A percentile compares a stretch with the other conserved stretches of the same genome.
Evolutionary conservation across 768 basidiomycete species (phyloP).

Genomic region (Boletus reticulatus): DNA sequence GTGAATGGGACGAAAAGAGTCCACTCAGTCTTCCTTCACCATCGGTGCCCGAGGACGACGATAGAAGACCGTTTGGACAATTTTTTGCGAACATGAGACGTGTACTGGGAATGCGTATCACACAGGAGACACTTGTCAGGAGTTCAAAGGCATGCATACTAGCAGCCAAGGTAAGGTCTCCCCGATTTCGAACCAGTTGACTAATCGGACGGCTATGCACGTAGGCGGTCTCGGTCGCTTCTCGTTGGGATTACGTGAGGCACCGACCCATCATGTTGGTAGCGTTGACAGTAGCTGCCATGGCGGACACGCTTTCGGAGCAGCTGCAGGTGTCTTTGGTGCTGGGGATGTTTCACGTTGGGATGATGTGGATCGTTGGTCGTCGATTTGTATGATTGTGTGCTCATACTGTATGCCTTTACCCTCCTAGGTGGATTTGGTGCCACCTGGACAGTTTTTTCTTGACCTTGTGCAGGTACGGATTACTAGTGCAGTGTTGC

Average conservation of each 20-base stretch:
- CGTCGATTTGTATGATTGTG: neutral
- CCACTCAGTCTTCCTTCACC: constrained; percentile 17
- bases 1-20: constrained; percentile 10
- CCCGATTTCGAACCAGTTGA: neutral
- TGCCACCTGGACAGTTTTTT: too few species aligned
- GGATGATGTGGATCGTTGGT: constrained; percentile 19
- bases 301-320: constrained; percentile 48
- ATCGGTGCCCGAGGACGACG: neutral
- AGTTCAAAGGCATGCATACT: constrained; percentile 37
- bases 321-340: constrained; percentile 35
- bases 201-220: neutral
- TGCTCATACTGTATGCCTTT: neutral
- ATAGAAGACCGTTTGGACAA: neutral
- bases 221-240: constrained; percentile 26
- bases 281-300: constrained; percentile 35
- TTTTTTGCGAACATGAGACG: neutral
- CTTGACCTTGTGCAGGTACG: too few species aligned
- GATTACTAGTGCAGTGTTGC: too few species aligned
- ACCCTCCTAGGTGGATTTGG: too few species aligned
- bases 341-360: constrained; percentile 42
- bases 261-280: constrained; percentile 27
- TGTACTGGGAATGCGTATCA: constrained; percentile 6
- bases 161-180: constrained; percentile 33
- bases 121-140: constrained; percentile 23
- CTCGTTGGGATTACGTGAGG: constrained; percentile 21